Base-by-base conservation (phyloP, 2,329 filamentous ascomycete genomes). In the Fusarium mexicanum region DNA sequence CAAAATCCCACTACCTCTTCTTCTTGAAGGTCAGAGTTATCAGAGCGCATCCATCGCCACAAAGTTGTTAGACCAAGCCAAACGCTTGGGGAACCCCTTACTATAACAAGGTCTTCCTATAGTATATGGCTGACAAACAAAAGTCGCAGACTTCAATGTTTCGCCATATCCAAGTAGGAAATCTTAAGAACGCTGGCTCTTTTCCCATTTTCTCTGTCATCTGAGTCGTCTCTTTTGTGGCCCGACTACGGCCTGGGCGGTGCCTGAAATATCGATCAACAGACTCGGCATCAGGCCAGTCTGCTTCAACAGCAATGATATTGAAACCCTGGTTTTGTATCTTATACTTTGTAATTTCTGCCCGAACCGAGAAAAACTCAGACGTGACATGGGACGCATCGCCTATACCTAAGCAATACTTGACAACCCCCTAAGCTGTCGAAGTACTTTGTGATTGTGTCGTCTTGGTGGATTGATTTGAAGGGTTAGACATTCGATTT, bases 151-250 rank as follows among this genome's bases (percentile, higher is more conserved):
- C 71, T 46, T 74, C 67, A 16, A 64, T 53, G n/a, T 74, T 74
- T 35, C 71, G 62, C 71, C 71, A 74, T 62, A 74, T 71, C 71
- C 50, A 73, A 6, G 67, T 74, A 3, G 71, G 62, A 37, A 74
- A 74, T 5, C 46, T 50, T 5, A 74, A 40, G 37, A 74, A 74
- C 13, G 47, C 55, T 8, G 67, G 43, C 4, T 74, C 71, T 38
- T 71, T 61, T 9, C 61, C 61, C 35, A 53, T 60, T 26, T 72
- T 31, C 16, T 62, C 62, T 31, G 47, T 50, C 59, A 64, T 60
- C 22, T 71, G 71, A 24, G 47, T 24, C 4, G 71, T 61, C 64
- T 74, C 67, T 26, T 44, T 55, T 13, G 55, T 59, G 3, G 67
- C 55, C 20, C 72, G 71, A 20, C 67, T 55, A 18, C 59, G 50